These are phyloP conservation scores for Globisporangium irregulare DNA, from an alignment of 352 stramenopile species.

Conservation along the genomic window DNA sequence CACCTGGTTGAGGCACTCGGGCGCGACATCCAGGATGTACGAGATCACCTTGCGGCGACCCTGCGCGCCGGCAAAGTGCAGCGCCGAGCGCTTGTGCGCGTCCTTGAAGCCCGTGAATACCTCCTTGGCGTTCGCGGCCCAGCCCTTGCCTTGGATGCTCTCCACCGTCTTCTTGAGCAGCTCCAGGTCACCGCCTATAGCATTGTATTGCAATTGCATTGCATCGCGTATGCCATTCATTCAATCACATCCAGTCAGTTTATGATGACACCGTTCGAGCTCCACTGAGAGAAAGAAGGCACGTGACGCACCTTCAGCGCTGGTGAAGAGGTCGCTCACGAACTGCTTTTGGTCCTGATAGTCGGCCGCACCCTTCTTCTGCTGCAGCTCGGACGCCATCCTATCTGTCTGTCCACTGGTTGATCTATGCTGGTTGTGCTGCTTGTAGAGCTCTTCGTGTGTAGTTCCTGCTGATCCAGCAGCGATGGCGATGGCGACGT, in stretches of 20 bases:
- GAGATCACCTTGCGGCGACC: slow-evolving; percentile 71
- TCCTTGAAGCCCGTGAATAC: slow-evolving; percentile 77
- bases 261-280: background rate
- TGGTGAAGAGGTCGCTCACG: slow-evolving; percentile 65
- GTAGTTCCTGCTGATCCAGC: no score
- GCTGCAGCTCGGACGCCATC: slow-evolving; percentile 41
- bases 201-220: background rate
- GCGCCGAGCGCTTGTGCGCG: slow-evolving; percentile 71
- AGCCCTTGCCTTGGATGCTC: slow-evolving; percentile 54
- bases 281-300: background rate
- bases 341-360: slow-evolving; percentile 82
- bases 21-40: slow-evolving; percentile 64
- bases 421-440: background rate
- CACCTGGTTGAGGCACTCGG: slow-evolving; percentile 47
- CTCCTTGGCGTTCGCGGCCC: slow-evolving; percentile 46
- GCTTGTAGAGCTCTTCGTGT: background rate
- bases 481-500: background rate
- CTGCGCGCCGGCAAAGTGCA: slow-evolving; percentile 80
- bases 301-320: slow-evolving; percentile 56
- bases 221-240: background rate
- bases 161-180: slow-evolving; percentile 63
- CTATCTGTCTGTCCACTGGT: background rate
- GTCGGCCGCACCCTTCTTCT: slow-evolving; percentile 59
- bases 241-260: background rate
- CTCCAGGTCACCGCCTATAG: slow-evolving; percentile 69